These are phyloP conservation scores for Lipomyces yamadae DNA, from an alignment of 805 yeast species.

Conservation along the genomic window DNA sequence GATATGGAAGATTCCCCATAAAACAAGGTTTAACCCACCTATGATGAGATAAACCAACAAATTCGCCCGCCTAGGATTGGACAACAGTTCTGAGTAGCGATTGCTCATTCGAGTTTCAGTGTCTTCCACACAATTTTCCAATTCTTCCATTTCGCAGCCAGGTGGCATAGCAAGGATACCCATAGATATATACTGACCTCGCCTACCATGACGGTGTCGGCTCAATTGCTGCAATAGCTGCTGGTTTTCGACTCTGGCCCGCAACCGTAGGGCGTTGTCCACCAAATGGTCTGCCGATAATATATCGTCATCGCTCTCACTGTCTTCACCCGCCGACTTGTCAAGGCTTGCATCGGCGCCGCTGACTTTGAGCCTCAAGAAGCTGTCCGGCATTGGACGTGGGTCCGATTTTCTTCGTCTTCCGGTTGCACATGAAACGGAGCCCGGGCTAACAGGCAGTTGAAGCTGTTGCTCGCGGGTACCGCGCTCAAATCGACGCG, in stretches of 20 bases:
- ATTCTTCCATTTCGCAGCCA: background rate
- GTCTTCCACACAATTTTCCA: background rate
- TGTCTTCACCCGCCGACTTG: background rate
- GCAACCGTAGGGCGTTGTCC: slow-evolving; percentile 3
- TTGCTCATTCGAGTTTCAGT: background rate
- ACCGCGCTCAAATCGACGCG: background rate
- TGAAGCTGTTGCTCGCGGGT: background rate
- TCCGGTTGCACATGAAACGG: background rate
- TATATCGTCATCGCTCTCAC: background rate
- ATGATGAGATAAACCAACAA: background rate
- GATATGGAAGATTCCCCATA: slow-evolving; percentile 1
- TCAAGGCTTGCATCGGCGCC: background rate
- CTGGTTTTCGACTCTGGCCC: slow-evolving; percentile 2
- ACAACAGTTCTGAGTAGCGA: background rate
- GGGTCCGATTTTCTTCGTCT: slow-evolving; percentile 1
- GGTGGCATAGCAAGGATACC: background rate
- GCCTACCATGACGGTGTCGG: background rate
- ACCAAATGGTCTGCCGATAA: background rate
- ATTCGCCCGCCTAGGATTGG: background rate
- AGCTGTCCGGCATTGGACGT: background rate
- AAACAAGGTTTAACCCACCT: background rate
- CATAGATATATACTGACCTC: background rate
- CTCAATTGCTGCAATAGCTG: background rate
- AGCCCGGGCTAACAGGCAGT: background rate
- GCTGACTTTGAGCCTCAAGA: background rate